phyloP scores from a whole-genome alignment of 2,329 filamentous ascomycete species.

The Taxawa tesnikishii region DNA sequence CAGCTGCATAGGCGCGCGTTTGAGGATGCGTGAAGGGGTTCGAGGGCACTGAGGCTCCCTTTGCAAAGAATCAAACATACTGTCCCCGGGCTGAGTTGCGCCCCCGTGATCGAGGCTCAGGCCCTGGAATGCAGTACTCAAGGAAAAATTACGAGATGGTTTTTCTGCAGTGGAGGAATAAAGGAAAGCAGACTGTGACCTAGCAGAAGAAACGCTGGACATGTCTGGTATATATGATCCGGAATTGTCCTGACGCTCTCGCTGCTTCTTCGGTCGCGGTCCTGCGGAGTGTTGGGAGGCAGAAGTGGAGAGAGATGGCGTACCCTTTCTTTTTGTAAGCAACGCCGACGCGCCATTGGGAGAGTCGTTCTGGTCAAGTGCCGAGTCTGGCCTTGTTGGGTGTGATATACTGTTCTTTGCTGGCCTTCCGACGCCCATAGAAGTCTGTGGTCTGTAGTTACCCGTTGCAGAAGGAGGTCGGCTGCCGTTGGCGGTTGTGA shows the following conservation, averaged over 20 bases:
- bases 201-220: conserved; percentile 16
- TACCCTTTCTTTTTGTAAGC: conserved; percentile 41
- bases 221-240: conserved; percentile 14
- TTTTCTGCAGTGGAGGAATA: conserved; percentile 1
- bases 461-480: conserved; percentile 8
- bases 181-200: not conserved
- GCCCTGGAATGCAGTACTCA: conserved; percentile 8
- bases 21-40: conserved; percentile 12
- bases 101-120: conserved; percentile 8
- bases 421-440: conserved; percentile 13
- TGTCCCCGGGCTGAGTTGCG: not conserved
- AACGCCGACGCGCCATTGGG: conserved; percentile 19
- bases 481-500: conserved; percentile 2
- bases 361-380: conserved; percentile 14
- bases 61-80: conserved; percentile 7
- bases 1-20: conserved; percentile 7
- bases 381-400: conserved; percentile 5
- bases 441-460: conserved; percentile 7
- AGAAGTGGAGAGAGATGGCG: conserved; percentile 22
- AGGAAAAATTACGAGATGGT: conserved; percentile 7
- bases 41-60: conserved; percentile 6
- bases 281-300: conserved; percentile 6
- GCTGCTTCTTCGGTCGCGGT: conserved; percentile 10
- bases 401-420: conserved; percentile 8
- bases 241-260: conserved; percentile 10